A percentile compares a stretch with the other conserved stretches of the same genome.
Conservation (phyloP, 208 protist species). For the Angomonas ambiguus region DNA sequence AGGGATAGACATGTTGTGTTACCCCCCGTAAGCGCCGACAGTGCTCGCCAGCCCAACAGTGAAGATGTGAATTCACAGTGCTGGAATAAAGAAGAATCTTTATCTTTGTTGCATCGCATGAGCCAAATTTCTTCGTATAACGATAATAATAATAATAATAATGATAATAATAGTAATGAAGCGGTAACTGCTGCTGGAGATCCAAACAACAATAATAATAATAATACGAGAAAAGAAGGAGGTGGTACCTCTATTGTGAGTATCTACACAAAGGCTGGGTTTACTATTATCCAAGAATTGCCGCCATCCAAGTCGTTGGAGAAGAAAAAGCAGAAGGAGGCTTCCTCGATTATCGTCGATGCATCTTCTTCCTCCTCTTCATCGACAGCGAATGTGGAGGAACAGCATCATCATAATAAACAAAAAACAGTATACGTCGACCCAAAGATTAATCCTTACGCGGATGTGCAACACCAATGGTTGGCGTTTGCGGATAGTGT, state of each 20-base stretch:
- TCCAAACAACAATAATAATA: too few relatives aligned
- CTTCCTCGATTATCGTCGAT: too few relatives aligned
- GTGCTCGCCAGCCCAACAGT: not conserved
- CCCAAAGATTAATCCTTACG: conserved; percentile 40
- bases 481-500: conserved; percentile 53
- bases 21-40: not conserved
- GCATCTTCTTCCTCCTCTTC: too few relatives aligned
- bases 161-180: not conserved
- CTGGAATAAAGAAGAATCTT: not conserved
- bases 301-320: too few relatives aligned
- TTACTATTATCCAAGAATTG: not conserved
- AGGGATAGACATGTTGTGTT: too few relatives aligned
- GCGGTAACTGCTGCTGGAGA: too few relatives aligned
- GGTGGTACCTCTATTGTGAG: not conserved
- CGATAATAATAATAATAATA: not conserved
- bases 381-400: too few relatives aligned
- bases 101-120: not conserved
- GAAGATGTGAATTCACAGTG: not conserved
- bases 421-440: conserved; percentile 33
- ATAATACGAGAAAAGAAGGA: too few relatives aligned
- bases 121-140: not conserved
- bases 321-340: not conserved
- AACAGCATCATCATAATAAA: not conserved
- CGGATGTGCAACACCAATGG: conserved; percentile 29
- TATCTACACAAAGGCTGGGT: not conserved